Conservation (phyloP, 2,329 filamentous ascomycete species). For the Diaporthe amygdali region DNA sequence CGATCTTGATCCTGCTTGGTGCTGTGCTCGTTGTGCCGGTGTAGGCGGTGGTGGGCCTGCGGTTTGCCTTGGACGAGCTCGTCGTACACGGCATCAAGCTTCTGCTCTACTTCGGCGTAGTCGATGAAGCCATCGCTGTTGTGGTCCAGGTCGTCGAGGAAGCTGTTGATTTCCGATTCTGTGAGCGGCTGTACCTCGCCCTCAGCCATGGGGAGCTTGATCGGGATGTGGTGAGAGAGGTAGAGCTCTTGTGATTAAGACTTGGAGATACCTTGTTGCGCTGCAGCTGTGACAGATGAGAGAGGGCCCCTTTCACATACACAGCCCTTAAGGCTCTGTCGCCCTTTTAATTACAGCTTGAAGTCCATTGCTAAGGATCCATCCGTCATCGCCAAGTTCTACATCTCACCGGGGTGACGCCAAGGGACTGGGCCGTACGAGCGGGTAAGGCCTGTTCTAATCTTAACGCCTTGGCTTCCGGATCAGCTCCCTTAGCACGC, state of each 20-base stretch:
- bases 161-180: constrained; percentile 55
- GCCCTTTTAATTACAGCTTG: background rate
- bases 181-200: constrained; percentile 41
- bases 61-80: constrained; percentile 49
- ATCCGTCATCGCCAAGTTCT: background rate
- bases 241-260: too few relatives aligned
- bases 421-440: constrained; percentile 4
- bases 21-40: constrained; percentile 31
- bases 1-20: constrained; percentile 44
- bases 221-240: too few relatives aligned
- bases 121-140: constrained; percentile 57
- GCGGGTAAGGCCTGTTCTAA: constrained; percentile 11
- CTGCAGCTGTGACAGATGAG: too few relatives aligned
- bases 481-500: background rate
- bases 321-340: background rate
- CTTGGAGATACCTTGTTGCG: too few relatives aligned
- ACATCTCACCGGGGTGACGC: constrained; percentile 7
- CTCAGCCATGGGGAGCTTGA: background rate
- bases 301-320: background rate
- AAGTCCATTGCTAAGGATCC: background rate
- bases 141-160: constrained; percentile 58
- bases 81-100: constrained; percentile 57
- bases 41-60: constrained; percentile 50
- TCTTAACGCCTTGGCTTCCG: constrained; percentile 4
- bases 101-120: constrained; percentile 56